These are phyloP conservation scores for Inosperma sp. DNA, from an alignment of 768 basidiomycete genomes.

Conservation along the genomic window DNA sequence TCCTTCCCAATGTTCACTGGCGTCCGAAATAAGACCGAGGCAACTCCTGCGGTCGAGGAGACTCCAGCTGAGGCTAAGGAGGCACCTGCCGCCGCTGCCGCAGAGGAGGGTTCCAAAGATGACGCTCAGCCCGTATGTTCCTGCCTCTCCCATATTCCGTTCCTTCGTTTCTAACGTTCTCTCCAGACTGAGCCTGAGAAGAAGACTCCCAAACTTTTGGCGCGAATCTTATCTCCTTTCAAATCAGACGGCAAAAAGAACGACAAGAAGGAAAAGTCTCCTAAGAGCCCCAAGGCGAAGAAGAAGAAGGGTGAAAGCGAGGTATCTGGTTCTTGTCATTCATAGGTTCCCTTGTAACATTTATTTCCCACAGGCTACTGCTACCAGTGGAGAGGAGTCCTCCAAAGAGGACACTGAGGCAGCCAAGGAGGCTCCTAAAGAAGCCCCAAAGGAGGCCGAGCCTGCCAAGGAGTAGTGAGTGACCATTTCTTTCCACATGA, in stretches of 20 bases:
- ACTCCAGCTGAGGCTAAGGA: conserved; percentile 12
- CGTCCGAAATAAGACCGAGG: too few relatives aligned
- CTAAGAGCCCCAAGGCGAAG: conserved; percentile 82
- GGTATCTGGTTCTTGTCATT: conserved; percentile 31
- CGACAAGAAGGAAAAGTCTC: conserved; percentile 69
- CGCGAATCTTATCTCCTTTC: neutral
- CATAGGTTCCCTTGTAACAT: conserved; percentile 3
- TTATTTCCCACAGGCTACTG: conserved; percentile 30
- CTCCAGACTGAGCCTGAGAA: conserved; percentile 42
- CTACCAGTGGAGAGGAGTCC: conserved; percentile 41
- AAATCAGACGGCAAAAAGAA: too few relatives aligned
- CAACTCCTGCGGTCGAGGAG: conserved; percentile 32
- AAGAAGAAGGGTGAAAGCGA: conserved; percentile 74
- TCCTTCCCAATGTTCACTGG: too few relatives aligned
- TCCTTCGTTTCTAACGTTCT: conserved; percentile 11
- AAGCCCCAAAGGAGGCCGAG: conserved; percentile 49
- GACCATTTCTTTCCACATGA: neutral
- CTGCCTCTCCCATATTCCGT: neutral
- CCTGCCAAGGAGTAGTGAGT: conserved; percentile 71
- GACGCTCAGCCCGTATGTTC: conserved; percentile 40
- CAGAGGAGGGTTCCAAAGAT: conserved; percentile 31
- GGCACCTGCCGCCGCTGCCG: conserved; percentile 20
- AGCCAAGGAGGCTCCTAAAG: conserved; percentile 46
- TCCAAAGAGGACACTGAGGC: conserved; percentile 46
- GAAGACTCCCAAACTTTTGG: neutral